Base-by-base conservation (phyloP, 106 monocot species). In the Dendrobium nobile region DNA sequence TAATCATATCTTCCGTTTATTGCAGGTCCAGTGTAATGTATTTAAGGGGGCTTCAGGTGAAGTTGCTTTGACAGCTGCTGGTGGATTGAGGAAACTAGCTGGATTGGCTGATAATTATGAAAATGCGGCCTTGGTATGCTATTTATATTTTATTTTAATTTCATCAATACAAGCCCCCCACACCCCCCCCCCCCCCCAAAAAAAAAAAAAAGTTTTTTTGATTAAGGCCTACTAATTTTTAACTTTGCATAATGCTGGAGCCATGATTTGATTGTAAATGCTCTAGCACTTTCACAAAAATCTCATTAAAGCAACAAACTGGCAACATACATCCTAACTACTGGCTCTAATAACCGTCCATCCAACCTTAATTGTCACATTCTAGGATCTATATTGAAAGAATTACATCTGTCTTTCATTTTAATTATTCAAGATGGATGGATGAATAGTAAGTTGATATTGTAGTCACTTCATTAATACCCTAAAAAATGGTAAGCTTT, bases 11-110 rank as follows among this genome's bases (percentile, higher is more conserved):
- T 73, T 41, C 41, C 42, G 8, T 20, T 33, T 10, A 5, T 81
- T 90, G 72, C 88, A 99, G 98, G 86, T 99, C 16, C 98, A 99
- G 22, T 99, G 95, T 77, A 99, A 95, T 88, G 98, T 99, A 68
- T 99, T 99, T 84, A 82, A 93, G 84, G 98, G 95, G 47, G 90
- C 89, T 77, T 72, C 86, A 41, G 91, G 95, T 44, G 91, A 93
- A 68, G 84, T 99, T 80, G 83, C 98, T 79, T 78, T 99, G 58
- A 99, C 98, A 79, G 89, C 88, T 41, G 95, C 85, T 70, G 98
- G 98, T 80, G 98, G 91, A 41, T 75, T 95, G 84, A 94, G 98
- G 85, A 88, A 93, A 79, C 80, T 99, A 27, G 40, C 87, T 83
- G 98, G 91, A 75, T 77, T 95, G 47, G 45, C 80, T 80, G 92